Evolutionary conservation across 345 rosid genomes (phyloP), one percentile per base, ranked within the genome.

Genomic region (Trapa bicornis): DNA sequence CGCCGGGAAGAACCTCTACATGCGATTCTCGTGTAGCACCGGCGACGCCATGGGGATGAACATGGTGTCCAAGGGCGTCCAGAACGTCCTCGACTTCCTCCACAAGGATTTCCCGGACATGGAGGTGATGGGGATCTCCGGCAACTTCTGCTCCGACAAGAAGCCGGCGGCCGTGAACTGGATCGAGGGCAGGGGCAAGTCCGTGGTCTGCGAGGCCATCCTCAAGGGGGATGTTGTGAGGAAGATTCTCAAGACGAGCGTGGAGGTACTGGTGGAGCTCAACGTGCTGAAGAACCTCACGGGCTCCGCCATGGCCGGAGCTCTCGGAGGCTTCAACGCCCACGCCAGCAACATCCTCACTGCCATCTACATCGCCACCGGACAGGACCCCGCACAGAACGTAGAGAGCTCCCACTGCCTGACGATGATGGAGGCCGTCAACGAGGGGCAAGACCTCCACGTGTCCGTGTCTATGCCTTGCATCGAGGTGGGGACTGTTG

Each of bases 31-130:
- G 5, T 77, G 79, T 70, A 66, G 79, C 77, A 80, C 84, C 7
- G 84, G 81, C 12, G 84, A 80, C 57, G 84, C 84, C 3, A 80
- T 80, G 84, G 84, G 84, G 37, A 80, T 80, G 84, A 80, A 80
- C 71, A 80, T 77, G 84, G 75, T 80, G 29, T 80, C 84, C 4
- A 80, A 80, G 74, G 81, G 84, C 61, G 84, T 80, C 37, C 79
- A 80, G 70, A 80, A 77, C 71, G 79, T 80, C 4, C 47, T 80
- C 66, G 77, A 80, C 50, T 80, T 75, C 72, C 76, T 80, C 54
- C 75, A 58, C 60, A 41, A 22, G 11, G 81, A 77, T 50, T 80
- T 75, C 70, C 74, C 84, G 6, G 84, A 77, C 75, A 77, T 80
- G 81, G 84, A 80, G 7, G 79, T 80, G 32, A 45, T 78, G 22